phyloP scores from a whole-genome alignment of 805 yeast genomes.

The Dipodascus albidus region DNA sequence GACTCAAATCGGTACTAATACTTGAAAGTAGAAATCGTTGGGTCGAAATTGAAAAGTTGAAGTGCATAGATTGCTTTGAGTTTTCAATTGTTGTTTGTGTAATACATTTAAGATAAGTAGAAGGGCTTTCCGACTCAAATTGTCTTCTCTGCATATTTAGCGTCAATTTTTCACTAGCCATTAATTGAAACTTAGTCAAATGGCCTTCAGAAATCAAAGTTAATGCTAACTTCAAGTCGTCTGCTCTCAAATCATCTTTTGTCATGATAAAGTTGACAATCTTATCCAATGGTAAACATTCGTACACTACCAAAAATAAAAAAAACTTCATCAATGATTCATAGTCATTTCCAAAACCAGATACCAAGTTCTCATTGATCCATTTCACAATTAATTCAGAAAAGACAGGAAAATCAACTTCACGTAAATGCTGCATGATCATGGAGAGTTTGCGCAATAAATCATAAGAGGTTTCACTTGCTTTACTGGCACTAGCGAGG shows the following conservation, averaged over 20 bases:
- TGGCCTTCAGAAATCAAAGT: conserved; percentile 11
- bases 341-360: conserved; percentile 21
- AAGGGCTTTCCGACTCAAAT: conserved; percentile 9
- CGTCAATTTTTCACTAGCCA: conserved; percentile 11
- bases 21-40: conserved; percentile 7
- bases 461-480: conserved; percentile 5
- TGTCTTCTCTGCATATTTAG: conserved; percentile 15
- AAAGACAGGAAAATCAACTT: conserved; percentile 12
- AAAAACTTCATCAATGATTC: conserved; percentile 28
- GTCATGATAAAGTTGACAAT: conserved; percentile 9
- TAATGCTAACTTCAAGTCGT: conserved; percentile 20
- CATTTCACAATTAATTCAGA: conserved; percentile 14
- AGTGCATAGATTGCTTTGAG: conserved; percentile 1
- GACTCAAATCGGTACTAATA: conserved; percentile 5
- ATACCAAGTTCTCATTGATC: conserved; percentile 23
- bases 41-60: background rate
- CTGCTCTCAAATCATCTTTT: conserved; percentile 14
- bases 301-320: conserved; percentile 28
- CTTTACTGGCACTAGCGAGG: background rate
- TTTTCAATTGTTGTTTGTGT: conserved; percentile 9
- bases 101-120: conserved; percentile 6
- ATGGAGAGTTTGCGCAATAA: conserved; percentile 9
- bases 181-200: conserved; percentile 5
- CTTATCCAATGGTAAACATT: conserved; percentile 26
- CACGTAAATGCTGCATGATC: conserved; percentile 14